phyloP scores from a whole-genome alignment of 2,329 filamentous ascomycete genomes.

The Tolypocladium amazonense region DNA sequence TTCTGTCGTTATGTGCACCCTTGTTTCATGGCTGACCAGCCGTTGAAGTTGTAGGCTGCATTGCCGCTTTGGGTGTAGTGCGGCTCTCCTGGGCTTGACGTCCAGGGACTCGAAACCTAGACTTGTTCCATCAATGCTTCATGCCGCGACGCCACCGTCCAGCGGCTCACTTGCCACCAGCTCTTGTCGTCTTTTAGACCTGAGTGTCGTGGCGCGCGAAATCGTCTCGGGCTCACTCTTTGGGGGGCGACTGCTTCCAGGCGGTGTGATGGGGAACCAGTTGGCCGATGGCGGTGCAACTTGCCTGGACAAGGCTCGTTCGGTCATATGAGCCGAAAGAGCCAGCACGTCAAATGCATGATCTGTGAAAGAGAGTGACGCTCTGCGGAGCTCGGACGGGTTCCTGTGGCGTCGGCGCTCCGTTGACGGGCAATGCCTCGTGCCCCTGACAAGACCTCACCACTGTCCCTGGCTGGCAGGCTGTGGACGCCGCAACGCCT shows the following conservation, averaged over 20 bases:
- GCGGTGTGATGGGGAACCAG: not conserved
- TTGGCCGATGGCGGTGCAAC: not conserved
- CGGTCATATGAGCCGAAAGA: not conserved
- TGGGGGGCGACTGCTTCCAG: not conserved
- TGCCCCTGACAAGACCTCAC: not conserved
- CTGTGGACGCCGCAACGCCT: not conserved
- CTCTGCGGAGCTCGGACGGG: not conserved
- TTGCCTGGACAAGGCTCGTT: not conserved
- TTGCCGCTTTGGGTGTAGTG: constrained; percentile 1
- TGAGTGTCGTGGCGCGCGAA: not conserved
- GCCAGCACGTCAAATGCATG: not conserved
- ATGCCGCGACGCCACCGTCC: constrained; percentile 16
- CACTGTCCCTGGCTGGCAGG: not conserved
- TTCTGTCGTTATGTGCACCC: not conserved
- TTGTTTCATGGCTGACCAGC: not conserved
- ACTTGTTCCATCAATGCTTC: constrained; percentile 37
- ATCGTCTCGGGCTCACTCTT: not conserved
- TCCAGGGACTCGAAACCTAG: constrained; percentile 28
- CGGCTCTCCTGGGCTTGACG: constrained; percentile 6
- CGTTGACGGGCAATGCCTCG: not conserved
- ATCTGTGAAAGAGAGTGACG: not conserved
- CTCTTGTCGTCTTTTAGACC: not conserved
- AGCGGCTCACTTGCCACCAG: not conserved
- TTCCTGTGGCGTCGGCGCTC: not conserved
- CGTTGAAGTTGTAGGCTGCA: not conserved